Evolutionary conservation across 106 monocot species (phyloP).

Genomic region (Vanilla planifolia): DNA sequence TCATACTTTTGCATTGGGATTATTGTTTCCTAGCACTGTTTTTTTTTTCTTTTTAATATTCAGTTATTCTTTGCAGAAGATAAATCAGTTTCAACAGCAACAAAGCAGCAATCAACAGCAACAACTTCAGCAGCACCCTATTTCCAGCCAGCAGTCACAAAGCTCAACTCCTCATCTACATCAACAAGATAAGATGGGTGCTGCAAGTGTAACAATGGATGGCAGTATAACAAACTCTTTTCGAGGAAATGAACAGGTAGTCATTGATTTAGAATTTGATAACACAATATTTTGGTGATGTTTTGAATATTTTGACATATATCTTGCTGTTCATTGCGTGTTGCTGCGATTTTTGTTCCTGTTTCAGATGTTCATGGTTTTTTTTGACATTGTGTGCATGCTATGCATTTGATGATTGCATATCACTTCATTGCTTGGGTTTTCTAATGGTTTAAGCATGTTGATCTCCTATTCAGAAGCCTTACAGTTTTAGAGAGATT

Average conservation of each 20-base stretch:
- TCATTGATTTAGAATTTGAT: neutral
- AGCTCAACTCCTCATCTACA: slow-evolving; percentile 45
- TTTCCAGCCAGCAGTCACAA: slow-evolving; percentile 61
- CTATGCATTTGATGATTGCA: no score
- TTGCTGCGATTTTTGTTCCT: no score
- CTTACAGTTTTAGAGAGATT: no score
- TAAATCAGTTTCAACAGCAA: slow-evolving; percentile 69
- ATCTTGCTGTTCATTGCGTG: neutral
- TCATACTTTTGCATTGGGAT: no score
- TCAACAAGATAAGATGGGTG: slow-evolving; percentile 68
- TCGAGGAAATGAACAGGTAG: slow-evolving; percentile 76
- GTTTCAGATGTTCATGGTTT: no score
- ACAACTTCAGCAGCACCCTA: slow-evolving; percentile 41
- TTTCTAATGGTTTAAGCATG: no score
- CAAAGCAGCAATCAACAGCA: slow-evolving; percentile 44
- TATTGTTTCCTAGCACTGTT: neutral
- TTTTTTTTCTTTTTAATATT: slow-evolving; percentile 6
- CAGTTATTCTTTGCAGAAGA: slow-evolving; percentile 53
- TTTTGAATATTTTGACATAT: neutral
- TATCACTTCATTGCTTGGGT: no score
- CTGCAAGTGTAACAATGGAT: slow-evolving; percentile 38
- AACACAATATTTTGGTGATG: neutral
- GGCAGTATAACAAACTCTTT: slow-evolving; percentile 60
- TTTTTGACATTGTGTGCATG: no score
- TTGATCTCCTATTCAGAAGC: no score